phyloP scores from a whole-genome alignment of 1,284 basidiomycete species.

The Ganoderma leucocontextum region DNA sequence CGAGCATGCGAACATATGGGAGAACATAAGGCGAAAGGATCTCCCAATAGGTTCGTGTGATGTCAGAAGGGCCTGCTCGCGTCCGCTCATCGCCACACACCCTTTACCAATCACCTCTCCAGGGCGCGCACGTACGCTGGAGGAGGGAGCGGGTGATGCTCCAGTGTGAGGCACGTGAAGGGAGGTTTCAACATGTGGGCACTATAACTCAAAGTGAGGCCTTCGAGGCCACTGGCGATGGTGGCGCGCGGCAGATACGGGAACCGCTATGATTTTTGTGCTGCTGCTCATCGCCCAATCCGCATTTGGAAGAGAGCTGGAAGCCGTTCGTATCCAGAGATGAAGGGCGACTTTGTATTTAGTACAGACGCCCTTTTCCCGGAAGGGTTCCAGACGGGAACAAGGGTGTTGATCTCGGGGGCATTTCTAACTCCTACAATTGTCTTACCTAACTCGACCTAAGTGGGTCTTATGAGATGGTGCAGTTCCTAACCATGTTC shows the following conservation, averaged over 20 bases:
- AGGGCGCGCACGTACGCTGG: conserved; percentile 19
- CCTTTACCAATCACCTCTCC: background rate
- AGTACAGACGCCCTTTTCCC: conserved; percentile 15
- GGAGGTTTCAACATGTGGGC: conserved; percentile 21
- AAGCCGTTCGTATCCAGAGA: conserved; percentile 20
- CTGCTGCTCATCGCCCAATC: conserved; percentile 15
- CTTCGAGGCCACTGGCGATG: conserved; percentile 27
- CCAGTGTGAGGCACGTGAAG: conserved; percentile 20
- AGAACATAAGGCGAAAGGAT: conserved; percentile 7
- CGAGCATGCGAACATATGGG: conserved; percentile 18
- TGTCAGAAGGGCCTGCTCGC: conserved; percentile 21
- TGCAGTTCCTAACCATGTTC: conserved; percentile 18
- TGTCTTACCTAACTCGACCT: conserved; percentile 22
- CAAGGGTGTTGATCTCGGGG: conserved; percentile 30
- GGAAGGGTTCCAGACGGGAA: conserved; percentile 23
- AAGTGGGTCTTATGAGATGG: conserved; percentile 11
- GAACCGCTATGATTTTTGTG: conserved; percentile 21
- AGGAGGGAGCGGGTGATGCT: conserved; percentile 13
- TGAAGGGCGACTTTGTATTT: conserved; percentile 25
- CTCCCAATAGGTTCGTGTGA: conserved; percentile 16
- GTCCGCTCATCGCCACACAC: conserved; percentile 11
- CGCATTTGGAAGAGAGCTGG: conserved; percentile 26
- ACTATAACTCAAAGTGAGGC: conserved; percentile 31
- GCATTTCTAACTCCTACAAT: conserved; percentile 18
- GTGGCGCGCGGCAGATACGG: conserved; percentile 20